Evolutionary conservation across 1,284 basidiomycete genomes (phyloP), one percentile per base, ranked within the genome.

Genomic region (Termitomyces sp.): DNA sequence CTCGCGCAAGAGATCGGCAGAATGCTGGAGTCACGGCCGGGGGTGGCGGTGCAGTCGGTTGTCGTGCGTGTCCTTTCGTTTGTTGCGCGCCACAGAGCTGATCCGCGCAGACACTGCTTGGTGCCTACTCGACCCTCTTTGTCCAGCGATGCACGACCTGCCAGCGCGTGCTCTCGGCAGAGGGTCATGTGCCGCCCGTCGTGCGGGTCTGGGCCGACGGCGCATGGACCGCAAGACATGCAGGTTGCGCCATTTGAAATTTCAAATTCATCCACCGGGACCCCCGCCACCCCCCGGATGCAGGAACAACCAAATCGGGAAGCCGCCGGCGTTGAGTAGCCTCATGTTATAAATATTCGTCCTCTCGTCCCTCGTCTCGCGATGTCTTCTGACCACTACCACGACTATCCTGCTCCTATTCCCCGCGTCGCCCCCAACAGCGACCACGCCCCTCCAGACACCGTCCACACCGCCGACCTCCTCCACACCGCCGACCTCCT

Each of bases 101-200:
- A 46, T 34, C n/a, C 19, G 4, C 33, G 52, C 64, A 83, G 82
- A 72, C 65, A 43, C 67, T 82, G 30, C 72, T 87, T 15, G 67
- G 68, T 9, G 73, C 80, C 0, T 88, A 88, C 63, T 70, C 73
- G 28, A 74, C 73, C 7, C 66, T 89, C n/a, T 88, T 89, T 61
- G 69, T 79, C 46, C 75, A 80, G 34, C 76, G 70, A 4, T 90
- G 87, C 62, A 68, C 67, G 8, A 68, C 68, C 24, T 90, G 87
- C 62, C 69, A 76, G 47, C 79, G 86, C 10, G 80, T 89, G 24
- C 70, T 89, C 15, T 84, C 84, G 0, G 70, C 73, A 1, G 86
- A 88, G 58, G 83, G 81, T 0, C 84, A 88, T 64, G 73, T 86
- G 13, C 88, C 87, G 1, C 82, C 86, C 0, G 83, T 88, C 5